Conservation (phyloP, 2,329 filamentous ascomycete genomes). For the Zasmidium citrigriseum region DNA sequence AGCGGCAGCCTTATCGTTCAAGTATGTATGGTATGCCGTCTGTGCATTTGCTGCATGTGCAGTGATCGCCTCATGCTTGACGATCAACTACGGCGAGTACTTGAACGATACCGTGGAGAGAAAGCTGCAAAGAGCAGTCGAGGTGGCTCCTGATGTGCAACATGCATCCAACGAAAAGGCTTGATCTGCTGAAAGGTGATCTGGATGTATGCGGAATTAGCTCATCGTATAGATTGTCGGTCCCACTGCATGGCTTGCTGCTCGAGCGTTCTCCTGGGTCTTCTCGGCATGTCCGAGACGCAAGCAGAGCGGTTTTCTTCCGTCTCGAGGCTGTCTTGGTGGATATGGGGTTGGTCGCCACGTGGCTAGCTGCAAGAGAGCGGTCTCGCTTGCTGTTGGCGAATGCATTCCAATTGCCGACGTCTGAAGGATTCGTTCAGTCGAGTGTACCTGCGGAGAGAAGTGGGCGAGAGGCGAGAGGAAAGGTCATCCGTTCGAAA, state of each 20-base stretch:
- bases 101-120: conserved; percentile 4
- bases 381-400: not conserved
- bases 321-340: not conserved
- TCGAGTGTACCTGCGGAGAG: not conserved
- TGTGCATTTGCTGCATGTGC: conserved; percentile 2
- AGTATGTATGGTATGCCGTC: conserved; percentile 3
- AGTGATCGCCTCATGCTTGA: conserved; percentile 3
- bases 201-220: not conserved
- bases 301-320: too few relatives aligned
- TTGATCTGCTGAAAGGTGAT: not conserved
- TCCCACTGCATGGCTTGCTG: not conserved
- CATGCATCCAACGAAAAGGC: not conserved
- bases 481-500: not conserved
- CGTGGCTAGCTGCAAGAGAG: not conserved
- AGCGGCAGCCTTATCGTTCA: conserved; percentile 3
- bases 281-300: not conserved
- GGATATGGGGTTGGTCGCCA: not conserved
- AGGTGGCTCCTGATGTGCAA: not conserved
- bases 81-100: conserved; percentile 5
- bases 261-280: not conserved
- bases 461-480: not conserved
- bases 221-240: not conserved
- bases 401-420: not conserved
- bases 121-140: conserved; percentile 3
- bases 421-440: not conserved